A percentile compares a stretch with the other conserved stretches of the same genome.
Evolutionary conservation across 257 asterid species (phyloP).

Genomic region (Misopates orontium): DNA sequence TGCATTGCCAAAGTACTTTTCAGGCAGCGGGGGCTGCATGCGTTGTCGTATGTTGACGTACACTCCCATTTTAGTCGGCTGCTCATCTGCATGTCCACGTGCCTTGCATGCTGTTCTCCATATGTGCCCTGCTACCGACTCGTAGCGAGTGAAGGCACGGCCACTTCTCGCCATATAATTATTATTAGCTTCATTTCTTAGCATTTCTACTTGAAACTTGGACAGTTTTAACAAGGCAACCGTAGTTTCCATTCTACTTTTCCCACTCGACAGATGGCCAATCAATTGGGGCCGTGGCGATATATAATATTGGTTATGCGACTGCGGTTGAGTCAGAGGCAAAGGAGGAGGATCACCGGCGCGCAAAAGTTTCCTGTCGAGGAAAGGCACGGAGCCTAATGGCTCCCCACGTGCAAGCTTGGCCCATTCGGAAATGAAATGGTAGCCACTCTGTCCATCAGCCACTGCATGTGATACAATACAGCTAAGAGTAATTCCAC

Average conservation of each 20-base stretch:
- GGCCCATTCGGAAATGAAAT: constrained; percentile 64
- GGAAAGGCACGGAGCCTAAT: constrained; percentile 31
- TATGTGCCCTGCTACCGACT: constrained; percentile 49
- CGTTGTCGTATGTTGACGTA: no score
- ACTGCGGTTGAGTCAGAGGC: constrained; percentile 13
- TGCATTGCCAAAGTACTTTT: no score
- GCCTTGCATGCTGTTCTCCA: constrained; percentile 58
- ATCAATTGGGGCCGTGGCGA: constrained; percentile 37
- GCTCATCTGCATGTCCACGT: constrained; percentile 37
- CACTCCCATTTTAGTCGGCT: no score
- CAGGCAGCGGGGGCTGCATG: no score
- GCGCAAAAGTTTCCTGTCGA: constrained; percentile 44
- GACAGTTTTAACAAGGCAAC: constrained; percentile 37
- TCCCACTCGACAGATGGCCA: constrained; percentile 28
- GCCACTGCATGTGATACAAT: constrained; percentile 51
- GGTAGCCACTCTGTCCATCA: constrained; percentile 60
- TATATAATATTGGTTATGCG: constrained; percentile 39
- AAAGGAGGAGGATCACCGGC: constrained; percentile 47
- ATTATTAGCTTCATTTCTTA: constrained; percentile 39
- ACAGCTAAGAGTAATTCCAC: constrained; percentile 49
- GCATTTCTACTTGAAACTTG: constrained; percentile 34
- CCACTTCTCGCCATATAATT: background rate
- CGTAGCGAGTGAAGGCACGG: no score
- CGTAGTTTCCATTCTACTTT: constrained; percentile 27
- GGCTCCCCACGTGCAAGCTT: constrained; percentile 49